Conservation (phyloP, 306 rosid genomes). For the Biancaea sappan region DNA sequence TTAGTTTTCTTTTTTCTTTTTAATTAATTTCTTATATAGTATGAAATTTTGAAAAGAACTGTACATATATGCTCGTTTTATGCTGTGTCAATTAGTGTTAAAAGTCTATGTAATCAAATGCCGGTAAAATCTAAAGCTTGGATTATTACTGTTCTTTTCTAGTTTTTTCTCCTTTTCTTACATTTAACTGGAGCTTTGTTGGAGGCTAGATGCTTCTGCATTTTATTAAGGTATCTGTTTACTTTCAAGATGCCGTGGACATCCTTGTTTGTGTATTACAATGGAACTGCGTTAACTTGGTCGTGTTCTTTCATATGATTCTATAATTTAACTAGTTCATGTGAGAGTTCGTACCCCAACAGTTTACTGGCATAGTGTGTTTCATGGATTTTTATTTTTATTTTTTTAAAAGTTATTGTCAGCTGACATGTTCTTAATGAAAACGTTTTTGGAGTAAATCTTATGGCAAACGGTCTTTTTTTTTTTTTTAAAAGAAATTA, state of each 20-base stretch:
- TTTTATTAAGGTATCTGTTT: conserved; percentile 15
- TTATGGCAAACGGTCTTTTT: background rate
- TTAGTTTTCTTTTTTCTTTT: background rate
- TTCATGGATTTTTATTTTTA: too few species aligned
- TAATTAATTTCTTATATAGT: background rate
- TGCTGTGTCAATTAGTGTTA: conserved; percentile 4
- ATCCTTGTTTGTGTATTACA: conserved; percentile 58
- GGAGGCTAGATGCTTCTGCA: background rate
- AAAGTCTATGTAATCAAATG: background rate
- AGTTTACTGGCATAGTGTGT: background rate
- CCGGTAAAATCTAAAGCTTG: background rate
- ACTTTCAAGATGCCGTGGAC: conserved; percentile 82
- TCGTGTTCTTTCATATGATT: conserved; percentile 84
- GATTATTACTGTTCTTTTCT: background rate
- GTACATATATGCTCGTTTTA: background rate
- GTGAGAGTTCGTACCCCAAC: conserved; percentile 47
- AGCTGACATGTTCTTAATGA: background rate
- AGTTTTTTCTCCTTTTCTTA: background rate
- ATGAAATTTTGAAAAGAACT: background rate
- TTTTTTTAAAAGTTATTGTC: background rate
- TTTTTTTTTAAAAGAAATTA: conserved; percentile 10
- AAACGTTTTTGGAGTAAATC: background rate
- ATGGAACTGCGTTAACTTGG: conserved; percentile 76
- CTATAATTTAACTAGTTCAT: conserved; percentile 62
- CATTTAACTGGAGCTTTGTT: background rate